Evolutionary conservation across 2,329 filamentous ascomycete genomes (phyloP), one percentile per base, ranked within the genome.

Genomic region (Curvularia lunata): DNA sequence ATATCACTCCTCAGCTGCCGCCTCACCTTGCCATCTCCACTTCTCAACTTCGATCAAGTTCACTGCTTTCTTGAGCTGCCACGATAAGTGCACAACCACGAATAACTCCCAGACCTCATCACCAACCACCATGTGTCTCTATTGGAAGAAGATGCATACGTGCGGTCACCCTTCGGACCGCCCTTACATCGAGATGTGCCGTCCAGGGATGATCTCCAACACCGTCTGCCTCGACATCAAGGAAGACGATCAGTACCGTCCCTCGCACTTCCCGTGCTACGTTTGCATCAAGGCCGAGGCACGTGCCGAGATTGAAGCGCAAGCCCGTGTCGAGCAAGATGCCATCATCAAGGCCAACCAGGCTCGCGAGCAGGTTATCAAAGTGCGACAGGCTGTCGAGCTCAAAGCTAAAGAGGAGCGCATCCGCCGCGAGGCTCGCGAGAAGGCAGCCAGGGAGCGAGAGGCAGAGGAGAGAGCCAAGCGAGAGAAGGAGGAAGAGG

Each of bases 121-220:
- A 61, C 6, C 40, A 71, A 18, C 30, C 48, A 61, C 6, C 40
- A 71, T 71, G 68, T 71, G 68, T 51, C 54, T 53, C 21, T 70
- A 69, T 62, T 69, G 67, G 66, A 69, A 61, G 42, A 71, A 71
- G 32, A 40, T 51, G 7, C 66, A 70, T 49, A 68, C 65, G 3
- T 71, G 68, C 56, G 52, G 43, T 3, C 61, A 69, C 58, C 37
- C 48, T 48, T 62, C 58, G 1, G 65, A 66, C 47, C 63, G 67
- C 2, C 63, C 61, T 2, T 68, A 70, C 56, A 56, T 71, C 52
- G 64, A 68, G 34, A 62, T 67, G 65, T 71, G 68, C 57, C 62
- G 61, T 5, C 28, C 62, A 1, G 65, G 67, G 46, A 56, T 61
- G 48, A 49, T 69, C 49, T 59, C 54, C 57, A 66, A 70, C 50